phyloP scores from a whole-genome alignment of 2,329 filamentous ascomycete genomes.

The Fusarium lyarnte region DNA sequence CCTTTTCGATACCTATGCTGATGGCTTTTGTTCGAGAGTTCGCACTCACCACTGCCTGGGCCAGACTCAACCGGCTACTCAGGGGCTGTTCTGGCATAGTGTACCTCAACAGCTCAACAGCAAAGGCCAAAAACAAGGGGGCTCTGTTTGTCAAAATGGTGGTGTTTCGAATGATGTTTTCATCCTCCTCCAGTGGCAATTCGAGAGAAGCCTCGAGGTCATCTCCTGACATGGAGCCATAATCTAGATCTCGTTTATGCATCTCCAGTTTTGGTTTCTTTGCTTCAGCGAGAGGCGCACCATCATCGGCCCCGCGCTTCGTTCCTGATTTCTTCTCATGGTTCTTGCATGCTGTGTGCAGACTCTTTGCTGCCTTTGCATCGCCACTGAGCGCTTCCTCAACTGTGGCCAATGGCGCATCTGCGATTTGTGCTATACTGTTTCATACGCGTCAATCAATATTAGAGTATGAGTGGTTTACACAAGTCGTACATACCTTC shows the following conservation, averaged over 20 bases:
- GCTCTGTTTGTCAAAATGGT: constrained; percentile 80
- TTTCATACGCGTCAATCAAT: constrained; percentile 17
- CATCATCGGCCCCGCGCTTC: constrained; percentile 46
- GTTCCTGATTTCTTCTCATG: constrained; percentile 54
- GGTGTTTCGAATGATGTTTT: constrained; percentile 66
- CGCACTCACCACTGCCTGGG: constrained; percentile 83
- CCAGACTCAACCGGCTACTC: constrained; percentile 84
- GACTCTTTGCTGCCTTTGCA: constrained; percentile 58
- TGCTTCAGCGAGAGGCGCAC: constrained; percentile 10
- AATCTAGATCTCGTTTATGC: constrained; percentile 50
- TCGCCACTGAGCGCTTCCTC: constrained; percentile 58
- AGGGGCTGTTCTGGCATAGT: constrained; percentile 88
- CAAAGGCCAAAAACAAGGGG: constrained; percentile 83
- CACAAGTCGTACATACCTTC: constrained; percentile 60
- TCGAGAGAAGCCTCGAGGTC: constrained; percentile 71
- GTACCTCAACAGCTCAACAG: constrained; percentile 75
- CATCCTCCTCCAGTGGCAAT: constrained; percentile 66
- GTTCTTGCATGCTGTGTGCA: constrained; percentile 65
- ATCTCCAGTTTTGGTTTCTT: constrained; percentile 49
- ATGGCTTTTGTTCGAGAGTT: constrained; percentile 82
- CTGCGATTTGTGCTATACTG: constrained; percentile 66
- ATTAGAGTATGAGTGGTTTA: accelerated
- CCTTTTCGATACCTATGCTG: constrained; percentile 75
- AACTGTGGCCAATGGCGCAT: constrained; percentile 56
- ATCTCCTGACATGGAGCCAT: constrained; percentile 58